Evolutionary conservation across 371 early-diverging fungal genomes (phyloP).

Genomic region (Nematocida homosporus): DNA sequence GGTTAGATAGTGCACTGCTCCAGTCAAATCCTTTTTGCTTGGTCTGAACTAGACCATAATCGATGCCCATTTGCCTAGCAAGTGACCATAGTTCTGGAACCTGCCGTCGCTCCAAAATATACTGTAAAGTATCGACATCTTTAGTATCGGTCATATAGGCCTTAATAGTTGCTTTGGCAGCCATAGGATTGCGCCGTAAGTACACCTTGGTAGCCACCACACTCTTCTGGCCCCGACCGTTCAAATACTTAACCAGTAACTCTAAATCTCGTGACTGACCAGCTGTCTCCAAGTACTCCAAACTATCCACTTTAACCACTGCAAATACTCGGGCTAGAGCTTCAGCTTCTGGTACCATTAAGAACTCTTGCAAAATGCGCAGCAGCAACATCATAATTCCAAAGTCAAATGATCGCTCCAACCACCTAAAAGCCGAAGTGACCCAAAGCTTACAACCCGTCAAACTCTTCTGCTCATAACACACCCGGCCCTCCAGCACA

Average conservation of each 20-base stretch:
- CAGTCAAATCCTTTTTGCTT: neutral
- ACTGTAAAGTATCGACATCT: constrained; percentile 8
- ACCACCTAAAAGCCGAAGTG: neutral
- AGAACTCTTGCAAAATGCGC: neutral
- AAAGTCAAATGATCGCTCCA: neutral
- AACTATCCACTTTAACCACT: neutral
- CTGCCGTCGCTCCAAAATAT: constrained; percentile 26
- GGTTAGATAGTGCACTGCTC: neutral
- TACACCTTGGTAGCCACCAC: neutral
- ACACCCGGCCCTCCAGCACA: constrained; percentile 39
- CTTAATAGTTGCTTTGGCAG: neutral
- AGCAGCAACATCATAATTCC: neutral
- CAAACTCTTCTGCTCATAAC: neutral
- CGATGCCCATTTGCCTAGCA: neutral
- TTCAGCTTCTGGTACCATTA: neutral
- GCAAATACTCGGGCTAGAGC: neutral
- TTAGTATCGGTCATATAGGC: constrained; percentile 6
- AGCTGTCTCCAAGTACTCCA: neutral
- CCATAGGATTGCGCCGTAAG: constrained; percentile 23
- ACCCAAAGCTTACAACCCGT: neutral
- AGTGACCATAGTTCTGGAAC: neutral
- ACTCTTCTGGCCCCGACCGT: neutral
- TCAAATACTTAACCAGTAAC: constrained; percentile 2
- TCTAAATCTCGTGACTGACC: constrained; percentile 12
- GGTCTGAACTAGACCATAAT: neutral